Evolutionary conservation across 2,329 filamentous ascomycete genomes (phyloP).

Genomic region (Arthrinium phaeospermum): DNA sequence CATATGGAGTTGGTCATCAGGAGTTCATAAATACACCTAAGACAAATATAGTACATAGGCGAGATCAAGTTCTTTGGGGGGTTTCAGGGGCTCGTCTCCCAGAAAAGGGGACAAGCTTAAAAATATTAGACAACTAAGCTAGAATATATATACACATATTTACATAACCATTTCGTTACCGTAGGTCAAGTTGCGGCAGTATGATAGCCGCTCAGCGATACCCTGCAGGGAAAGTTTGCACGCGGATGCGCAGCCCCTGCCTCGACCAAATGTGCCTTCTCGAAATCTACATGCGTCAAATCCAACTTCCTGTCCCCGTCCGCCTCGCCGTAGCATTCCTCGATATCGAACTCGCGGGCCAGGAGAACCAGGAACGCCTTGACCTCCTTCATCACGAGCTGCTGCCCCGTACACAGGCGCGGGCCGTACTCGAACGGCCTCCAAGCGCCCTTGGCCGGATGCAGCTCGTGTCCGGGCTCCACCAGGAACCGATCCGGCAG

Average conservation of each 20-base stretch:
- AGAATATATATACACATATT: not conserved
- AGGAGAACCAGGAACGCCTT: conserved; percentile 55
- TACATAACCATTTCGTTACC: too few relatives aligned
- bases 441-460: conserved; percentile 52
- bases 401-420: conserved; percentile 62
- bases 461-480: conserved; percentile 39
- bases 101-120: not conserved
- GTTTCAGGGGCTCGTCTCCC: not conserved
- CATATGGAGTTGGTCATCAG: not conserved
- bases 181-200: not conserved
- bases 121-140: not conserved
- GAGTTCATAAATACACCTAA: too few relatives aligned
- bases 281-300: conserved; percentile 33
- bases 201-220: conserved; percentile 31
- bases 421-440: conserved; percentile 59
- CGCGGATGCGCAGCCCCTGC: conserved; percentile 35
- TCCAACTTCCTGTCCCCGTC: conserved; percentile 32
- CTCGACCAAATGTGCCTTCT: conserved; percentile 35
- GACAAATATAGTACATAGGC: not conserved
- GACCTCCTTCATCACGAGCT: conserved; percentile 59
- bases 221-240: conserved; percentile 33
- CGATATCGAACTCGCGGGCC: conserved; percentile 56
- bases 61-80: not conserved
- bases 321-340: conserved; percentile 36
- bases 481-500: conserved; percentile 51